A percentile compares a stretch with the other conserved stretches of the same genome.
These are phyloP conservation scores for Bipolaris zeicola DNA, from an alignment of 2,329 filamentous ascomycete genomes.

Conservation along the genomic window DNA sequence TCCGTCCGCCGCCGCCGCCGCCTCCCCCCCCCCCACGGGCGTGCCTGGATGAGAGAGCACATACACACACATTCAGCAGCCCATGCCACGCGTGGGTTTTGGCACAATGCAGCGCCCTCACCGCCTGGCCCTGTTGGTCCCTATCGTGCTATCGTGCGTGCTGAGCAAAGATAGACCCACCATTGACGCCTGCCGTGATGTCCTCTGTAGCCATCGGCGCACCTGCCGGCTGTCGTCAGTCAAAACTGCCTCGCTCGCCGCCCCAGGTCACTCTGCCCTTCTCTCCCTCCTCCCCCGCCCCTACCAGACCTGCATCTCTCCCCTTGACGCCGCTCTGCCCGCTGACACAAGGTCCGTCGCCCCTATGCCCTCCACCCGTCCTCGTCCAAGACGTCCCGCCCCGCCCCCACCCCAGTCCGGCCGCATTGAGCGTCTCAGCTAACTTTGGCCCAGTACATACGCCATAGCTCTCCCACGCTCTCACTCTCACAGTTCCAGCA, in stretches of 20 bases:
- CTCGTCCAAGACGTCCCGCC: slow-evolving; percentile 22
- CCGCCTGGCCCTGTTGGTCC: slow-evolving; percentile 14
- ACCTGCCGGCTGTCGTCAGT: slow-evolving; percentile 10
- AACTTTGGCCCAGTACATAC: slow-evolving; percentile 19
- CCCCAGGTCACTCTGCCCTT: slow-evolving; percentile 3
- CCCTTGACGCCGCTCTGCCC: slow-evolving; percentile 17
- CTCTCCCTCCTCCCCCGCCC: background rate
- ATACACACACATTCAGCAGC: background rate
- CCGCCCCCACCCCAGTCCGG: slow-evolving; percentile 17
- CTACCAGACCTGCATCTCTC: background rate
- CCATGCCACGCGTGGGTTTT: background rate
- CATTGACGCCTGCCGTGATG: slow-evolving; percentile 11
- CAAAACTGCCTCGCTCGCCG: slow-evolving; percentile 10
- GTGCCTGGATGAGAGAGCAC: background rate
- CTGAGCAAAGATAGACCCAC: slow-evolving; percentile 12
- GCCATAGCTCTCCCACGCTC: slow-evolving; percentile 19
- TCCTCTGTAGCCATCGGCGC: slow-evolving; percentile 11
- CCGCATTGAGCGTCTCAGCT: slow-evolving; percentile 7
- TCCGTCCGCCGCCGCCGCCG: background rate
- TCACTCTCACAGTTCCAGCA: background rate
- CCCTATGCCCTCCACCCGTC: slow-evolving; percentile 16
- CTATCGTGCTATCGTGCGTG: slow-evolving; percentile 3
- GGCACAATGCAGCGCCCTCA: slow-evolving; percentile 17
- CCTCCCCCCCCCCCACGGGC: background rate
- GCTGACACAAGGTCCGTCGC: slow-evolving; percentile 16